Evolutionary conservation across 768 basidiomycete species (phyloP), one percentile per base, ranked within the genome.

Genomic region (Pulveroboletus sp.): DNA sequence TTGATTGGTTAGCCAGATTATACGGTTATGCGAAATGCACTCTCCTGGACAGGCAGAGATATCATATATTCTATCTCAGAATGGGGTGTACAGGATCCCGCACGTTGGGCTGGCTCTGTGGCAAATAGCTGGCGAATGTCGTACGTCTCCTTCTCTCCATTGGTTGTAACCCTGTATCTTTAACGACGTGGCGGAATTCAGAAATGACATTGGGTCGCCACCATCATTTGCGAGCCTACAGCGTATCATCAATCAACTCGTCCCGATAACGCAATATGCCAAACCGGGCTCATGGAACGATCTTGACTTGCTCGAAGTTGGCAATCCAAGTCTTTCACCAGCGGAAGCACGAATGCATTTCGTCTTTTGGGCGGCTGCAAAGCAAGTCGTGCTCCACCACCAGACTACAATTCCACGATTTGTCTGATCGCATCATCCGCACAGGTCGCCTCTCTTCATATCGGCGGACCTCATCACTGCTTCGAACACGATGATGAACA

Each of bases 301-400:
- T 58, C 65, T 80, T 19, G 79, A 80, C 57, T 62, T 80, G 67
- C 68, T 81, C 29, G 76, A 79, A 56, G 77, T 80, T 17, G 77
- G 78, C 6, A 78, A 79, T 49, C 40, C 58, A 5, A 75, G 73
- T 4, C 47, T 79, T 29, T 75, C 75, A 1, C 50, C 29, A 34
- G 27, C 16, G 3, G 55, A 54, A 24, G 54, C 48, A 53, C 22
- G 16, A 10, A 54, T 35, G 48, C 48, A 56, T 16, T 56, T 56
- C 11, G 48, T 38, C 8, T 50, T 54, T 32, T 56, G 55, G 55
- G 55, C 53, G 22, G 42, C 45, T 23, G 48, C 48, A 16, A 56
- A 56, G 55, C 24, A 35, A 36, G 48, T 38, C 6, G 7, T 5
- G 6, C 19, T 40, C 9, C 31, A 22, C 17, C 8, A n/a, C 5